Conservation (phyloP, 1,139 yeast species). For the Hyphopichia fennica region DNA sequence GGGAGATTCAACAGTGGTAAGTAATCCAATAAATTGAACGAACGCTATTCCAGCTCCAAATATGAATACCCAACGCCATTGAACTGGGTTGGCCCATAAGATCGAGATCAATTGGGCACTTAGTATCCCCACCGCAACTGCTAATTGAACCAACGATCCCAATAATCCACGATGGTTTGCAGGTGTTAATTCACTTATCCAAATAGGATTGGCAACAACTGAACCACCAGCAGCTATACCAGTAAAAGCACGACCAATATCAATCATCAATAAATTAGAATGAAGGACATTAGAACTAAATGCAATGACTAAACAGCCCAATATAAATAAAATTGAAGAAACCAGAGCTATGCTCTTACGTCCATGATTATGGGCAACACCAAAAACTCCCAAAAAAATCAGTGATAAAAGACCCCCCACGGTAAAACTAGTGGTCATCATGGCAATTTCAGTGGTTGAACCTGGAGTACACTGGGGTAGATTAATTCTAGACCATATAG, state of each 20-base stretch:
- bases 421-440: constrained; percentile 37
- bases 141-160: constrained; percentile 38
- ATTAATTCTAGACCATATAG: constrained; percentile 27
- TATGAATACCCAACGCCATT: constrained; percentile 35
- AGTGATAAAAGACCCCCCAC: constrained; percentile 38
- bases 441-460: constrained; percentile 21
- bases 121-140: constrained; percentile 37
- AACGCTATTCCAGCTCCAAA: constrained; percentile 25
- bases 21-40: constrained; percentile 29
- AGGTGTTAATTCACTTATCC: constrained; percentile 40
- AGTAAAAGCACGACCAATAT: constrained; percentile 31
- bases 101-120: constrained; percentile 33
- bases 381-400: constrained; percentile 29
- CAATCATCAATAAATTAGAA: constrained; percentile 16
- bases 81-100: constrained; percentile 32
- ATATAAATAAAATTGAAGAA: constrained; percentile 23
- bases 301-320: constrained; percentile 20
- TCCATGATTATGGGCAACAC: constrained; percentile 24
- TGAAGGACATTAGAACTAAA: constrained; percentile 20
- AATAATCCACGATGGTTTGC: constrained; percentile 38
- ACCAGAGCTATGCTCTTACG: constrained; percentile 24
- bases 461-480: constrained; percentile 31
- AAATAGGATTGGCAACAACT: constrained; percentile 37
- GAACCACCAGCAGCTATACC: constrained; percentile 43
- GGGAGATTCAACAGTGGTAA: constrained; percentile 39